Evolutionary conservation across 2,329 filamentous ascomycete genomes (phyloP), one percentile per base, ranked within the genome.

Genomic region (Emmonsiellopsis sp.): DNA sequence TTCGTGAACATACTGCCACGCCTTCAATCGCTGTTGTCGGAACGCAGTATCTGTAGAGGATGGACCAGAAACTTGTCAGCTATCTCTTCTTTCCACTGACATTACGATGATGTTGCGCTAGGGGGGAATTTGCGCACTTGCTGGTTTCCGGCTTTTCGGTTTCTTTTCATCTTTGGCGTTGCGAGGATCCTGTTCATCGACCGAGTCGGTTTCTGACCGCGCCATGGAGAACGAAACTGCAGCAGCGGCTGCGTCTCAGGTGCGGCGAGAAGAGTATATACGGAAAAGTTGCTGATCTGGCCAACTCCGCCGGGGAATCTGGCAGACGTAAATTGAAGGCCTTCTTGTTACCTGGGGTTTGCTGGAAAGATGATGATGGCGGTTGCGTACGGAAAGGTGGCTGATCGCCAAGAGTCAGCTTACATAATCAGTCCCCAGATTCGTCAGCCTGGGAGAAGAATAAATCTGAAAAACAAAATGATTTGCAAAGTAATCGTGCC

Each of bases 11-110:
- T 78, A 94, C 86, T 98, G 93, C 93, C 93, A 98, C 76, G 93
- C 93, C 75, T 97, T 96, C 71, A 98, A 75, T 68, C 93, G 85
- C 73, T 98, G 93, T 70, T 98, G 93, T 63, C 93, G 83, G 69
- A 97, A 98, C 9, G 93, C 93, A 55, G 92, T 97, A 75, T 97
- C 89, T 95, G 65, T 53, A 47, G 46, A 7, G 5, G 32, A 14
- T 42, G 10, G 44, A 49, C 10, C 31, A 46, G 17, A 10, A 39
- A 14, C 42, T 34, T 37, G 40, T 42, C 51, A 55, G 52, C 45
- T 32, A 37, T 39, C 42, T 34, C 7, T 40, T n/a, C 14, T 47
- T 27, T 39, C 37, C 50, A 17, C 6, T 9, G 40, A 51, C 59
- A 57, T 53, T 8, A 40, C 14, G 45, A 48, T 37, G 43, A 53